These are phyloP conservation scores for Apiospora sp. DNA, from an alignment of 2,329 filamentous ascomycete species.

Conservation along the genomic window DNA sequence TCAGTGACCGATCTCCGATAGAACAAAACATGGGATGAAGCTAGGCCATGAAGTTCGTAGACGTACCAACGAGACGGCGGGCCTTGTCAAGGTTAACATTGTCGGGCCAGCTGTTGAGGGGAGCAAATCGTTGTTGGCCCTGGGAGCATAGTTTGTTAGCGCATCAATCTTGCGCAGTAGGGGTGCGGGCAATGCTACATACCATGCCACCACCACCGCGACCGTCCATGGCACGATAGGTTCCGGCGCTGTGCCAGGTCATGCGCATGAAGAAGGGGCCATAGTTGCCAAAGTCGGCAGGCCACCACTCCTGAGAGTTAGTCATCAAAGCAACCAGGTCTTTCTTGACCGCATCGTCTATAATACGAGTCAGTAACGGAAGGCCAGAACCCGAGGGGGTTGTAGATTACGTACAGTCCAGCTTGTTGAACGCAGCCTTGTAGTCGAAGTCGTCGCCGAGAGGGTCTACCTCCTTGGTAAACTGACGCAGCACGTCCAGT, in stretches of 20 bases:
- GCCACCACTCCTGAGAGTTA: constrained; percentile 83
- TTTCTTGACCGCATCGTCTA: constrained; percentile 72
- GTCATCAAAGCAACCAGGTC: constrained; percentile 77
- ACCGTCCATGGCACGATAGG: constrained; percentile 78
- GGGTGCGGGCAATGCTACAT: not conserved
- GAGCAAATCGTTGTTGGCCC: constrained; percentile 81
- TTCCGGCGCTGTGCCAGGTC: constrained; percentile 83
- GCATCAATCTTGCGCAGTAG: not conserved
- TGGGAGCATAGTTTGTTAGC: constrained; percentile 36
- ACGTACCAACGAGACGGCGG: constrained; percentile 71
- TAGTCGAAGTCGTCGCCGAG: constrained; percentile 75
- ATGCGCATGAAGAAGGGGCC: constrained; percentile 82
- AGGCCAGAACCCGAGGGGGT: not conserved
- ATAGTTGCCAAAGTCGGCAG: constrained; percentile 83
- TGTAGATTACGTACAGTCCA: constrained; percentile 57
- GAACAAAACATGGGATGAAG: not conserved
- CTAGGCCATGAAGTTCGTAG: not conserved
- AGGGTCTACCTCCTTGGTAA: constrained; percentile 70
- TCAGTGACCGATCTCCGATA: not conserved
- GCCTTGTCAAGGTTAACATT: constrained; percentile 83
- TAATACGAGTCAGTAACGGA: constrained; percentile 9
- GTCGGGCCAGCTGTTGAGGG: constrained; percentile 84
- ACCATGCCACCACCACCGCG: constrained; percentile 72
- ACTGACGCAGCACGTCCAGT: constrained; percentile 77
- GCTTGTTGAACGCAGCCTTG: constrained; percentile 72